Evolutionary conservation across 805 yeast species (phyloP).

Genomic region (Vanderwaltozyma tropicalis): DNA sequence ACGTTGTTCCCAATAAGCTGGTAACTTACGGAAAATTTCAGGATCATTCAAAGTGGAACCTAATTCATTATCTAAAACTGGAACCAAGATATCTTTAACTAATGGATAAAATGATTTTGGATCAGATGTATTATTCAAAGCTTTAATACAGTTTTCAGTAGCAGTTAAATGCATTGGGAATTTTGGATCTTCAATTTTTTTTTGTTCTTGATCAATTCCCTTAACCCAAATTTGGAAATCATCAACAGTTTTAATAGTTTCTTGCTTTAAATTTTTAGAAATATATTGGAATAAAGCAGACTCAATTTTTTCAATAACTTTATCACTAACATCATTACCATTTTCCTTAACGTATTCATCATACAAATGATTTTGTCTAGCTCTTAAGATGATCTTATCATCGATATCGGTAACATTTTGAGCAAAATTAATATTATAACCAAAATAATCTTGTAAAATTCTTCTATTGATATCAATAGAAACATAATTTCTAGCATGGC

Average conservation of each 20-base stretch:
- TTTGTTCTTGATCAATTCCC: constrained; percentile 38
- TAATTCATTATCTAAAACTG: constrained; percentile 54
- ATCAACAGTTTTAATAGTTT: constrained; percentile 15
- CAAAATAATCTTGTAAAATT: constrained; percentile 80
- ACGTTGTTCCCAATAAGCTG: constrained; percentile 82
- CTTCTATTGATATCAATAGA: constrained; percentile 89
- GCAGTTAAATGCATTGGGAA: constrained; percentile 76
- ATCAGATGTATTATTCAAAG: constrained; percentile 12
- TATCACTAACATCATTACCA: constrained; percentile 16
- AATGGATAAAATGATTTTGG: constrained; percentile 33
- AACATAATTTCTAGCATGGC: constrained; percentile 96
- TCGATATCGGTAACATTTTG: constrained; percentile 99
- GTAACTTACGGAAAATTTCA: constrained; percentile 65
- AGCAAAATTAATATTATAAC: constrained; percentile 76
- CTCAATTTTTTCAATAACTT: constrained; percentile 31
- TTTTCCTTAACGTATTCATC: constrained; percentile 40
- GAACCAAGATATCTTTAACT: constrained; percentile 70
- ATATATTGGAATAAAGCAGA: constrained; percentile 42
- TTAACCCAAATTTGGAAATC: constrained; percentile 45
- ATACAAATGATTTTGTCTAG: constrained; percentile 79
- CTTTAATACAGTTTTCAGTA: constrained; percentile 40
- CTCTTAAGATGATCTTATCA: constrained; percentile 90
- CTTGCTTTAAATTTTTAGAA: constrained; percentile 41
- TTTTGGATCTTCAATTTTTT: constrained; percentile 60
- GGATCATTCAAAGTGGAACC: constrained; percentile 82